Evolutionary conservation across 169 alveolate genomes (phyloP), one percentile per base, ranked within the genome.

Genomic region (Theileria parva): DNA sequence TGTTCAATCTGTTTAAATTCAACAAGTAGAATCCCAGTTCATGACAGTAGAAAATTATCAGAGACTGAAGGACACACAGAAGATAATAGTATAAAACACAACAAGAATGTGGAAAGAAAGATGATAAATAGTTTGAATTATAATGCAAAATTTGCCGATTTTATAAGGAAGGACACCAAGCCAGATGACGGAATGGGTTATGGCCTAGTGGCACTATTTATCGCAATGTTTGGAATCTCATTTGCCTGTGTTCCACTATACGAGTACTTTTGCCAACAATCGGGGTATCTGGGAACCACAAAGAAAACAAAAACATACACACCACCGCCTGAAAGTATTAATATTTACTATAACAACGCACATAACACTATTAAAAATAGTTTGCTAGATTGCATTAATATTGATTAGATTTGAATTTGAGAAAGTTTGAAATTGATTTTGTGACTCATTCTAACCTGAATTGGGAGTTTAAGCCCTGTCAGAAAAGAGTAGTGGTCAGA

Each of bases 381-480:
- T 39, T 48, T 39, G 67, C 34, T 61, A 13, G 57, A 15, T 11
- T 66, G 32, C 72, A 85, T 53, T 63, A 51, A 34, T 21, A 23
- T 39, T 80, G 60, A 11, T 59, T 67, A 77, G 88, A 85, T 75
- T 65, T 70, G 39, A 78, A 81, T 19, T 76, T 72, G 73, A 85
- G 91, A 53, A 72, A 80, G 75, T 86, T 90, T 70, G 94, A 86
- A 30, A 84, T 90, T 8, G 92, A 90, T 76, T 90, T 90, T 64
- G 88, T 89, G 13, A 86, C 93, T 9, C 92, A 90, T 65, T 86
- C 94, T 53, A 81, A 92, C 72, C 53, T 94, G 81, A 92, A 93
- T 23, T 94, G 97, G 97, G 93, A 85, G 53, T 94, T 94, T 75
- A 88, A 85, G 74, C 97, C 97, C 9, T 88, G 87, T 65, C 97